Percentiles rank a stretch among this genome's conserved stretches.
These are phyloP conservation scores for Helichrysum umbraculigerum DNA, from an alignment of 129 eudicot genomes.

Conservation along the genomic window DNA sequence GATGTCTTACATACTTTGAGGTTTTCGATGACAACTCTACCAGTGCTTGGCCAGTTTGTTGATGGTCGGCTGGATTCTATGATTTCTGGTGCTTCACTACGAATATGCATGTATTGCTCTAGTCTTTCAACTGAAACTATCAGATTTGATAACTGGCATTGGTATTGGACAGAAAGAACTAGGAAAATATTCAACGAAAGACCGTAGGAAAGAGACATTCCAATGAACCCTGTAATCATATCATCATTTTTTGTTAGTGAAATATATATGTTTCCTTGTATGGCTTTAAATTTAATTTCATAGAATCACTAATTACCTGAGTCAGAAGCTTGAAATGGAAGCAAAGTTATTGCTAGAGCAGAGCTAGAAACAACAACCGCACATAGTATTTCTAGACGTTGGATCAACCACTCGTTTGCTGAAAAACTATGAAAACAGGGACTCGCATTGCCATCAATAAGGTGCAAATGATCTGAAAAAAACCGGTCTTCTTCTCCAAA, in stretches of 20 bases:
- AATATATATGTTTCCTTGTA: background rate
- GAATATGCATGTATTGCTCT: slow-evolving; percentile 71
- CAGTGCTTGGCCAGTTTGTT: slow-evolving; percentile 52
- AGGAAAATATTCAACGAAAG: slow-evolving; percentile 60
- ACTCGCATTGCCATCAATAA: slow-evolving; percentile 57
- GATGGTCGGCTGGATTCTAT: slow-evolving; percentile 53
- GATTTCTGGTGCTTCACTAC: slow-evolving; percentile 64
- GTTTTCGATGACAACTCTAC: slow-evolving; percentile 55
- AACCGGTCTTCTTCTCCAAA: slow-evolving; percentile 67
- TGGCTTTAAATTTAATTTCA: background rate
- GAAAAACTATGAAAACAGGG: slow-evolving; percentile 65
- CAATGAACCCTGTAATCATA: slow-evolving; percentile 59
- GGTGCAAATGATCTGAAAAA: slow-evolving; percentile 45
- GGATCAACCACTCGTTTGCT: slow-evolving; percentile 81
- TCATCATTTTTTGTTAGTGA: background rate
- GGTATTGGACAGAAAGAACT: slow-evolving; percentile 39
- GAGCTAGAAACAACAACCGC: slow-evolving; percentile 58
- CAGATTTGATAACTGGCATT: slow-evolving; percentile 51
- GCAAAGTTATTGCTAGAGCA: slow-evolving; percentile 55
- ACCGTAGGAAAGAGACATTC: slow-evolving; percentile 72
- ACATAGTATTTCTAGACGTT: slow-evolving; percentile 59
- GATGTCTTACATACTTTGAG: slow-evolving; percentile 45
- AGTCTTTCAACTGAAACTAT: slow-evolving; percentile 69
- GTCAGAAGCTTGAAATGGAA: slow-evolving; percentile 48
- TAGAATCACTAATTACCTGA: slow-evolving; percentile 44